Evolutionary conservation across 2,329 filamentous ascomycete species (phyloP).

Genomic region (Magnaporthiopsis incrustans): DNA sequence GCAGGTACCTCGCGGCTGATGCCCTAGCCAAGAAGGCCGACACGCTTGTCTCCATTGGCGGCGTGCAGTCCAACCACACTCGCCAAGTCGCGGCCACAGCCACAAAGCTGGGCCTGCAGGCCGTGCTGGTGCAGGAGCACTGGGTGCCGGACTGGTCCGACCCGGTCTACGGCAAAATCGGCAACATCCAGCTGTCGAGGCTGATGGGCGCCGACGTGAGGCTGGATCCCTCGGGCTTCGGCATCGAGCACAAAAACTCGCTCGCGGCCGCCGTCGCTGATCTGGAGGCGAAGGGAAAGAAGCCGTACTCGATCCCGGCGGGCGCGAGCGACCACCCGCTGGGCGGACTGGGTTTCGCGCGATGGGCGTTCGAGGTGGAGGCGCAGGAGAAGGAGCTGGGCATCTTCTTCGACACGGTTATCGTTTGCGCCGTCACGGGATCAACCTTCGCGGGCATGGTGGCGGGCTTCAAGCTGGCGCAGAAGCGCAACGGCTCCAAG

Average conservation of each 20-base stretch:
- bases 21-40: conserved; percentile 47
- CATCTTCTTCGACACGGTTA: conserved; percentile 57
- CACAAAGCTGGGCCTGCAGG: conserved; percentile 46
- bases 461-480: conserved; percentile 60
- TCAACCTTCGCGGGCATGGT: conserved; percentile 65
- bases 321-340: conserved; percentile 64
- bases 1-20: conserved; percentile 57
- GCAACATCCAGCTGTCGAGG: conserved; percentile 63
- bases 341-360: conserved; percentile 61
- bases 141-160: conserved; percentile 56
- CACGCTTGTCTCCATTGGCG: conserved; percentile 59
- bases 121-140: conserved; percentile 55
- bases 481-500: conserved; percentile 35
- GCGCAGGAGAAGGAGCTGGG: conserved; percentile 53
- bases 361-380: conserved; percentile 62
- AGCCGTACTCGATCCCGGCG: conserved; percentile 65
- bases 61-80: conserved; percentile 64
- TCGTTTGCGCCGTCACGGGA: conserved; percentile 66
- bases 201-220: conserved; percentile 59
- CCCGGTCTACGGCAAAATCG: conserved; percentile 52
- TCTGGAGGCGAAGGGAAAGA: conserved; percentile 42
- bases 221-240: conserved; percentile 52
- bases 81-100: conserved; percentile 58
- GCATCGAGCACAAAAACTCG: conserved; percentile 60
- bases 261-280: conserved; percentile 49